These are phyloP conservation scores for Phoma herbarum DNA, from an alignment of 2,329 filamentous ascomycete genomes.

Conservation along the genomic window DNA sequence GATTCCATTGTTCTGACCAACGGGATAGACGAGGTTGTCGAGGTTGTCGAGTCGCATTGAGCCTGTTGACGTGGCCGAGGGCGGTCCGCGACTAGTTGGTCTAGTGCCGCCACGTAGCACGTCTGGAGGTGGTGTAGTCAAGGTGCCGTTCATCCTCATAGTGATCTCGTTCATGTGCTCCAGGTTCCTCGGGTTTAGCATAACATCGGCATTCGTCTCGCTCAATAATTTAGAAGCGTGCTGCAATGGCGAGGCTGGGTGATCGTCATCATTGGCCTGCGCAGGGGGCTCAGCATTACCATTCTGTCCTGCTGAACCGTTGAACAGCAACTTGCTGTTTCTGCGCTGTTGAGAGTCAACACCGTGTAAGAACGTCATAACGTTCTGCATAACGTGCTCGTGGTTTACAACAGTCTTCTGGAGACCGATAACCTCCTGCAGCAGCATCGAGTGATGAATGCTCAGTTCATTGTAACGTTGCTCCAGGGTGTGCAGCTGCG, in stretches of 20 bases:
- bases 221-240: constrained; percentile 72
- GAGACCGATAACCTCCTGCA: constrained; percentile 70
- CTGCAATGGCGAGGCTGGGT: constrained; percentile 72
- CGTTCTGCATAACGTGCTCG: constrained; percentile 74
- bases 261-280: constrained; percentile 64
- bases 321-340: constrained; percentile 62
- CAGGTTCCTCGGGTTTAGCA: constrained; percentile 69
- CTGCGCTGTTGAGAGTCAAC: constrained; percentile 71
- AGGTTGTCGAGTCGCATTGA: constrained; percentile 66
- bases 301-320: constrained; percentile 51
- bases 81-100: constrained; percentile 55
- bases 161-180: constrained; percentile 71
- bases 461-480: constrained; percentile 83
- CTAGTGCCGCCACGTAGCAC: constrained; percentile 58
- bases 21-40: constrained; percentile 84
- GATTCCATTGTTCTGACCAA: constrained; percentile 89
- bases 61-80: constrained; percentile 61
- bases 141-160: constrained; percentile 62
- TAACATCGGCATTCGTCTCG: constrained; percentile 71
- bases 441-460: constrained; percentile 69
- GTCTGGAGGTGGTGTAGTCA: constrained; percentile 67
- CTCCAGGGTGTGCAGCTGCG: constrained; percentile 88
- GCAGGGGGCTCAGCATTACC: constrained; percentile 55
- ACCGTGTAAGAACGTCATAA: constrained; percentile 73
- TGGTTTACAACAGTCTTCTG: constrained; percentile 77